A percentile compares a stretch with the other conserved stretches of the same genome.
Conservation (phyloP, 495 filamentous ascomycete species). For the Xylaria venustula region DNA sequence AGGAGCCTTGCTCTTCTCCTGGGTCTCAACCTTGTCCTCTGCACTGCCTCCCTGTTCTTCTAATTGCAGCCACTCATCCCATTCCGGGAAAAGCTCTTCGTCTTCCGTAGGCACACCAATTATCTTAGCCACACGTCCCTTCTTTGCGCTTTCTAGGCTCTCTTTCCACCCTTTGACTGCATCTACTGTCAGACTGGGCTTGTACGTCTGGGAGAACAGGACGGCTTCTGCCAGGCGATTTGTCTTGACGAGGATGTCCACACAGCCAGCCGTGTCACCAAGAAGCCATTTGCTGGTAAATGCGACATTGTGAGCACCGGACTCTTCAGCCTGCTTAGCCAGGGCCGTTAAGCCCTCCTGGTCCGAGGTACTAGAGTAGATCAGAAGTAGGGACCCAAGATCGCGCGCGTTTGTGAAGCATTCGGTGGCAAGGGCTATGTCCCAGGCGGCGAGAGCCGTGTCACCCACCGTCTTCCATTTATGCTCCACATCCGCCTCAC, state of each 20-base stretch:
- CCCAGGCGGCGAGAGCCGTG: conserved; percentile 82
- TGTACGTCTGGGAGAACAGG: conserved; percentile 91
- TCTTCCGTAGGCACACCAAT: conserved; percentile 85
- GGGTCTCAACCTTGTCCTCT: conserved; percentile 47
- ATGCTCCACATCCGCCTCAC: conserved; percentile 82
- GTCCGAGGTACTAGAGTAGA: conserved; percentile 81
- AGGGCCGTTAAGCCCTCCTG: conserved; percentile 68
- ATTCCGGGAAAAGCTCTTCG: conserved; percentile 91
- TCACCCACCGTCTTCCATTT: conserved; percentile 98
- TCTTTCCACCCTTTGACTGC: conserved; percentile 77
- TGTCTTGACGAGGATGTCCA: conserved; percentile 75
- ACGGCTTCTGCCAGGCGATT: conserved; percentile 80
- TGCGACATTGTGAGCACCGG: conserved; percentile 83
- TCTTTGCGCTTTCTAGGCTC: conserved; percentile 73
- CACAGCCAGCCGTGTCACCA: conserved; percentile 76
- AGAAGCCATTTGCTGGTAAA: conserved; percentile 89
- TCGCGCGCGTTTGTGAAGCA: conserved; percentile 91
- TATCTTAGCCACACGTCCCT: conserved; percentile 76
- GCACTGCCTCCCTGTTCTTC: conserved; percentile 64
- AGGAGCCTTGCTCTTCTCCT: conserved; percentile 25
- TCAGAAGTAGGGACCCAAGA: conserved; percentile 79
- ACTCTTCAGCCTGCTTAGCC: conserved; percentile 67
- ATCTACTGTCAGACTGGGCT: conserved; percentile 70
- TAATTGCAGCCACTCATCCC: conserved; percentile 82
- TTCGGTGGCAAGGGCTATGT: conserved; percentile 82